phyloP scores from a whole-genome alignment of 2,329 filamentous ascomycete genomes.

The Aureobasidium sp. region DNA sequence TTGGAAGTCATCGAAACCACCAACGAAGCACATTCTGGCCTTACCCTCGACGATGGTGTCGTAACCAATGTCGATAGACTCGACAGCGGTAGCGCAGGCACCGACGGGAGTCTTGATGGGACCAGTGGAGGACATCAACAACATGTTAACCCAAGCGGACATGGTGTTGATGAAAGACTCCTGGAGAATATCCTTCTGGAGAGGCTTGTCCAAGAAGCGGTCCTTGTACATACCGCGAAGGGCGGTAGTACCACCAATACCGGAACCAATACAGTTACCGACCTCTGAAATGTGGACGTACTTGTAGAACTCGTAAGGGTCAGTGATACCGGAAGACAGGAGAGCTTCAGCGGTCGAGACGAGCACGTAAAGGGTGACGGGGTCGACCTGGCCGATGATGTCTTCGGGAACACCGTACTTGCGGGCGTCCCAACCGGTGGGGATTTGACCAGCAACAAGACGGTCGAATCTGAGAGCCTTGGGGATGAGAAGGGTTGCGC shows the following conservation, averaged over 20 bases:
- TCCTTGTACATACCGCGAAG: constrained; percentile 98
- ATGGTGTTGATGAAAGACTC: constrained; percentile 99
- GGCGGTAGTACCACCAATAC: constrained; percentile 90
- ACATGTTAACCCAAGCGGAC: constrained; percentile 99
- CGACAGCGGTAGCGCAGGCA: constrained; percentile 93
- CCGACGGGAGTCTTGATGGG: constrained; percentile 98
- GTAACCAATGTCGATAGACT: constrained; percentile 95
- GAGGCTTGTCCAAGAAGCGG: constrained; percentile 88
- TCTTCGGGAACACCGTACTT: constrained; percentile 94
- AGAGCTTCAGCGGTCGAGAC: constrained; percentile 90
- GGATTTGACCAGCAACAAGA: constrained; percentile 92
- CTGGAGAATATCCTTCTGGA: constrained; percentile 98
- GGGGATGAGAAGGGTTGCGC: constrained; percentile 86
- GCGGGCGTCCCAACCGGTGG: constrained; percentile 94
- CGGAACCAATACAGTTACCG: constrained; percentile 95
- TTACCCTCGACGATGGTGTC: constrained; percentile 99
- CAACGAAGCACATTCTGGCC: constrained; percentile 92
- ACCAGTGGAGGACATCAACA: constrained; percentile 91
- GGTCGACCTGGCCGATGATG: constrained; percentile 95
- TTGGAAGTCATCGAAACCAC: constrained; percentile 98
- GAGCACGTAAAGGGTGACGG: constrained; percentile 88
- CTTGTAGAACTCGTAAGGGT: constrained; percentile 99
- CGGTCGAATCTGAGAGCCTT: constrained; percentile 97
- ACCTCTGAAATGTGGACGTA: constrained; percentile 98
- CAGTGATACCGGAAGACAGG: constrained; percentile 87